Evolutionary conservation across 2,329 filamentous ascomycete genomes (phyloP), one percentile per base, ranked within the genome.

Genomic region (Venturiaceae sp.): DNA sequence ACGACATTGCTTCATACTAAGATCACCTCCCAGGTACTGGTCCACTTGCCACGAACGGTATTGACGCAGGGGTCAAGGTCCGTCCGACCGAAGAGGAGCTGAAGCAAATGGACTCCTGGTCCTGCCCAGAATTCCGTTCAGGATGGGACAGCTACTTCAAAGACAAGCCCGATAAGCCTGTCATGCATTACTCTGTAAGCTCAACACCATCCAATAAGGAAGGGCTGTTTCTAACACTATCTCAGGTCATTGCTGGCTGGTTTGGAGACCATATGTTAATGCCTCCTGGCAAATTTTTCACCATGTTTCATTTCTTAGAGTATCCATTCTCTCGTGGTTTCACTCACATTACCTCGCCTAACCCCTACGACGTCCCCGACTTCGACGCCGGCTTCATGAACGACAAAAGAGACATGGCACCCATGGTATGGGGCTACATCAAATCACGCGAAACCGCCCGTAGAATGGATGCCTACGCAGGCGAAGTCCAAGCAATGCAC

Each of bases 341-440:
- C 56, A 88, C 82, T 2, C 84, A 90, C 71, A 88, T 90, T 68
- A 80, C 77, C 60, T 86, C 81, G n/a, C 74, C 87, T 2, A 82
- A 88, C 64, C 85, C 86, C 16, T 92, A 92, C 67, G 87, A 85
- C 50, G 75, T 77, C 14, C 87, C 87, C 0, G 88, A 91, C 74
- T 91, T 92, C 65, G 88, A 92, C 68, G 82, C 86, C 1, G 87
- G 87, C 23, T 92, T 91, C 76, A 90, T 92, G 87, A 92, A 89
- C 66, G 88, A 92, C 72, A 86, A 89, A 72, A 80, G 88, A 26
- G 88, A 92, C 66, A 91, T 92, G 87, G 87, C 84, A 1, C 87
- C 88, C 8, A 90, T 71, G 69, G 86, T 92, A 5, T 91, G 88
- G 87, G 85, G 85, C 3, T 91, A 91, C 72, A 88, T 90, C 77